Evolutionary conservation across 1,284 basidiomycete genomes (phyloP), one percentile per base, ranked within the genome.

Genomic region (Heterobasidion annosum): DNA sequence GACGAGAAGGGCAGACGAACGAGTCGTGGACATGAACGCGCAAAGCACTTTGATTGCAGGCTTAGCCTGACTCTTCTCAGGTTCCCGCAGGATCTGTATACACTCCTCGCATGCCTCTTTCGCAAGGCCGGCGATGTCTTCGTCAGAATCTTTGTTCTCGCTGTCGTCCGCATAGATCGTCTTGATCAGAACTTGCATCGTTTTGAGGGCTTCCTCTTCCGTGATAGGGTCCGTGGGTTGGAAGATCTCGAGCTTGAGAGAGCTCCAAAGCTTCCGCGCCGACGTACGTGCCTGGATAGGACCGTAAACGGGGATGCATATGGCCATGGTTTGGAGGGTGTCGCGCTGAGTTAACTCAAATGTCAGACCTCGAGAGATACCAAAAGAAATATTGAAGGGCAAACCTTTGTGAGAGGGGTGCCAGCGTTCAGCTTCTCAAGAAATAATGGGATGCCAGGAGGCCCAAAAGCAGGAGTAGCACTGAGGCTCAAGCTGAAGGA

Each of bases 341-440:
- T 97, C 93, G 62, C 82, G 81, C 92, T 95, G 45, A 13, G 15
- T 53, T 49, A 65, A 3, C 43, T 9, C 43, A 16, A n/a, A 33
- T 50, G 5, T 13, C 15, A 35, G 53, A 8, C n/a, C 46, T 53
- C 43, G 51, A 40, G 10, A 40, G 8, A 45, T 19, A 50, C 53
- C 43, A 48, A 40, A 3, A 40, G 8, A 45, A n/a, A 50, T 46
- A 8, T 8, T 50, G 40, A 10, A 45, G 12, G n/a, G 25, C 59
- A 48, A 62, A 91, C 93, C 82, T 98, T 99, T 9, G 90, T 90
- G 0, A 77, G 70, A 3, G 92, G 88, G 1, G 91, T 85, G 1
- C 89, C 88, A 1, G 92, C 90, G 4, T 83, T 78, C 51, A 99
- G 79, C 70, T 99, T 99, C 63, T 99, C 97, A 35, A 98, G 69